Evolutionary conservation across 306 rosid species (phyloP).

Genomic region (Mimosa pudica): DNA sequence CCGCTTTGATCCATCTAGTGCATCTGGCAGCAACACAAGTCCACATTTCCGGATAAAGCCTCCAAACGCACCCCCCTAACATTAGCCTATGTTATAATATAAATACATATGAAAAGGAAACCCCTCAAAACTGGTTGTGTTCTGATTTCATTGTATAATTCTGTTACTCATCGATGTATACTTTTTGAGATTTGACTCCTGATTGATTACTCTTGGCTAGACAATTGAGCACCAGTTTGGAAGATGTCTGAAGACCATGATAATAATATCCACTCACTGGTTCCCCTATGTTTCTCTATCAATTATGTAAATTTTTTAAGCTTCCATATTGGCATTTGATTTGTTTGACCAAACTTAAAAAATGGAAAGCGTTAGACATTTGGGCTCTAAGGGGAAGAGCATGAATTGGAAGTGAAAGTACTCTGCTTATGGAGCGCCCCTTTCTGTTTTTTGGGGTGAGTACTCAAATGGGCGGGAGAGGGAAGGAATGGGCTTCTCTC

Average conservation of each 20-base stretch:
- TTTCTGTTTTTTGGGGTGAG: not conserved
- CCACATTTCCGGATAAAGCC: constrained; percentile 59
- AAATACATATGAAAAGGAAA: constrained; percentile 17
- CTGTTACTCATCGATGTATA: constrained; percentile 47
- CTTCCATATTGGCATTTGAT: not conserved
- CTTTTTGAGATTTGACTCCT: constrained; percentile 35
- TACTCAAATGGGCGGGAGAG: not conserved
- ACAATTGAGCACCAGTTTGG: constrained; percentile 25
- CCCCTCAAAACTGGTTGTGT: constrained; percentile 25
- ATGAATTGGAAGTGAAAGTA: not conserved
- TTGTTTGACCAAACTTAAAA: not conserved
- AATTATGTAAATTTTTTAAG: not conserved
- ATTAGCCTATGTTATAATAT: not conserved
- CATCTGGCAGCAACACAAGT: constrained; percentile 47
- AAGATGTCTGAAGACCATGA: constrained; percentile 19
- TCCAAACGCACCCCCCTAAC: constrained; percentile 53
- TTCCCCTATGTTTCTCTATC: constrained; percentile 8
- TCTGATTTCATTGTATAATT: constrained; percentile 47
- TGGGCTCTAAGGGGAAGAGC: not conserved
- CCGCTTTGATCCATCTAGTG: constrained; percentile 54
- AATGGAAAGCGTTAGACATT: not conserved
- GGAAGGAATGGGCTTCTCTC: too few relatives aligned
- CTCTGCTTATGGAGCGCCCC: not conserved
- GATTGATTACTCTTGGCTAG: constrained; percentile 37
- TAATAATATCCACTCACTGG: constrained; percentile 28